phyloP scores from a whole-genome alignment of 2,329 filamentous ascomycete genomes.

The Sclerotinia minor region DNA sequence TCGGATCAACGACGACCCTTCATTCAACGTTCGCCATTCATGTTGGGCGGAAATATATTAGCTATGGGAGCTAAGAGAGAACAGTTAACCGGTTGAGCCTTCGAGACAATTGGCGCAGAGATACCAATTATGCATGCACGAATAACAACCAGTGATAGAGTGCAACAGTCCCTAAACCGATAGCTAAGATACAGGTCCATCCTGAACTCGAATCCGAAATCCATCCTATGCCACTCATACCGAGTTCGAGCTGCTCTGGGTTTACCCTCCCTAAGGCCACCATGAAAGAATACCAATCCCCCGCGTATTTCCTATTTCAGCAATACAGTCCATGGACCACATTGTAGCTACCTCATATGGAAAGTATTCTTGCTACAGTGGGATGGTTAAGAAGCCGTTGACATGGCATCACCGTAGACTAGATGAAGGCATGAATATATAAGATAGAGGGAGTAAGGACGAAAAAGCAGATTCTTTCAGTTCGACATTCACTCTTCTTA shows the following conservation, averaged over 20 bases:
- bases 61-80: not conserved
- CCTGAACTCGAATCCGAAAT: not conserved
- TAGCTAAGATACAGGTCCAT: not conserved
- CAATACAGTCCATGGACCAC: conserved; percentile 23
- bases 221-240: not conserved
- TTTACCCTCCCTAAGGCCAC: not conserved
- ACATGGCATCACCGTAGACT: conserved; percentile 19
- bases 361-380: conserved; percentile 30
- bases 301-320: conserved; percentile 23
- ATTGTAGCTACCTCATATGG: conserved; percentile 9
- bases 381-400: conserved; percentile 25
- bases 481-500: conserved; percentile 25
- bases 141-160: not conserved
- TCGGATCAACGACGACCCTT: conserved; percentile 19
- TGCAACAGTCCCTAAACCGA: not conserved
- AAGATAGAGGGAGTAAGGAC: conserved; percentile 19
- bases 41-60: not conserved
- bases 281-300: conserved; percentile 6
- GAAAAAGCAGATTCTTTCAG: conserved; percentile 31
- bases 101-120: not conserved
- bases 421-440: conserved; percentile 23
- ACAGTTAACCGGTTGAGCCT: not conserved
- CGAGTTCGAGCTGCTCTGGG: not conserved
- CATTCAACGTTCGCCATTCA: conserved; percentile 4
- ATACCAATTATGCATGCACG: not conserved